A percentile compares a stretch with the other conserved stretches of the same genome.
phyloP scores from a whole-genome alignment of 345 rosid species.

The Orychophragmus violaceus region DNA sequence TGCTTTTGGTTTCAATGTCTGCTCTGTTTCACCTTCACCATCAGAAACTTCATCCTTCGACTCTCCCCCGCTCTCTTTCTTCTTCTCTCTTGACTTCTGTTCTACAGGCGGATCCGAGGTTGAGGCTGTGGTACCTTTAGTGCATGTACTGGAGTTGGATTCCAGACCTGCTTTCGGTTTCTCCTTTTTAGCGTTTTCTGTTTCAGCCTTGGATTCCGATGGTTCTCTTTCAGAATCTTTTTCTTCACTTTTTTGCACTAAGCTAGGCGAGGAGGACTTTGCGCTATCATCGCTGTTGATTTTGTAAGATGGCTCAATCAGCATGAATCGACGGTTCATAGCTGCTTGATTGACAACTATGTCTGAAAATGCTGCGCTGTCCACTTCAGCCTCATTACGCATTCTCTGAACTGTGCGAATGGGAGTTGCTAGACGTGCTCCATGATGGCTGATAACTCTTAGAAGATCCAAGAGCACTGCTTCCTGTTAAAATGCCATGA shows the following conservation, averaged over 20 bases:
- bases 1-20: slow-evolving; percentile 16
- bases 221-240: slow-evolving; percentile 44
- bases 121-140: slow-evolving; percentile 1
- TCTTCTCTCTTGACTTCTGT: slow-evolving; percentile 28
- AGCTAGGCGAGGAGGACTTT: slow-evolving; percentile 42
- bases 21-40: slow-evolving; percentile 12
- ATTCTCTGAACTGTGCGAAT: slow-evolving; percentile 82
- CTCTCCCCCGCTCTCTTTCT: slow-evolving; percentile 25
- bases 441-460: slow-evolving; percentile 76
- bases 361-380: slow-evolving; percentile 60
- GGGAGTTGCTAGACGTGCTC: slow-evolving; percentile 89
- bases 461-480: slow-evolving; percentile 87
- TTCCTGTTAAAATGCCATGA: slow-evolving; percentile 51
- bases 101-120: background rate
- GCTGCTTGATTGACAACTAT: slow-evolving; percentile 43
- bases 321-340: slow-evolving; percentile 50
- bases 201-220: slow-evolving; percentile 18
- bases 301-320: slow-evolving; percentile 76
- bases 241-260: slow-evolving; percentile 39
- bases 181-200: slow-evolving; percentile 32
- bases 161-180: slow-evolving; percentile 21
- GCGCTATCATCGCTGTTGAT: slow-evolving; percentile 51
- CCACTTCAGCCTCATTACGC: slow-evolving; percentile 66
- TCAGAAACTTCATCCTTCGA: slow-evolving; percentile 16
- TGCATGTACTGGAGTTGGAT: slow-evolving; percentile 23